Percentiles rank a stretch among this genome's conserved stretches.
Conservation (phyloP, 441 rosid genomes). For the Melastoma candidum region DNA sequence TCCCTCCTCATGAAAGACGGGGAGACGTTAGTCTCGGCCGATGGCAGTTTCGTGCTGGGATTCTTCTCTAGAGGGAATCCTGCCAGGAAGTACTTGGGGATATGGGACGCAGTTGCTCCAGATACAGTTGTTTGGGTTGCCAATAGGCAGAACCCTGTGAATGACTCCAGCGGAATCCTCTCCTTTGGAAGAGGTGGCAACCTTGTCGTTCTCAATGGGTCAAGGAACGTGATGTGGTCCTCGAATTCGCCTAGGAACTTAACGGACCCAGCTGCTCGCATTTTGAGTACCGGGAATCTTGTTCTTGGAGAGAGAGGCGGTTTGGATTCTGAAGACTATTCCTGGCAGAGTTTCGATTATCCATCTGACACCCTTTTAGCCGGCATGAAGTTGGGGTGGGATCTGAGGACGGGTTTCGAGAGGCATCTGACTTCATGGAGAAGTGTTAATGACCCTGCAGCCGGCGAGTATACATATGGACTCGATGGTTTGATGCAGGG, state of each 20-base stretch:
- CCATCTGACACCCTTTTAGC: conserved; percentile 20
- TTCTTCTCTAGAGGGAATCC: too few relatives aligned
- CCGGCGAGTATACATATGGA: conserved; percentile 5
- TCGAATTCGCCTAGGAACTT: not conserved
- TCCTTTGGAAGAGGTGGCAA: not conserved
- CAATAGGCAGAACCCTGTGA: conserved; percentile 7
- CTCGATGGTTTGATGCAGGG: not conserved
- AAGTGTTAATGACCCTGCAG: conserved; percentile 20
- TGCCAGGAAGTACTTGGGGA: too few relatives aligned
- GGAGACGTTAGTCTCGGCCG: too few relatives aligned
- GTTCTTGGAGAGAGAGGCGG: not conserved
- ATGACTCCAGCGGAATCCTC: not conserved
- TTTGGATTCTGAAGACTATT: not conserved
- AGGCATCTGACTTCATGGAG: conserved; percentile 24
- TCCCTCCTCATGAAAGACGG: too few relatives aligned
- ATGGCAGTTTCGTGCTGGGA: too few relatives aligned
- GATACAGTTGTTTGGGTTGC: conserved; percentile 9
- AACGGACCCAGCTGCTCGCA: not conserved
- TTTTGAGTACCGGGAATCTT: conserved; percentile 11
- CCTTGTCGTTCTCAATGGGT: conserved; percentile 10
- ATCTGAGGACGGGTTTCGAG: conserved; percentile 10
- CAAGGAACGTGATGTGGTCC: conserved; percentile 10
- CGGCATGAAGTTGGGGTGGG: conserved; percentile 29
- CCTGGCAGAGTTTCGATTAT: conserved; percentile 32
- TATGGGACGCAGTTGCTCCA: too few relatives aligned